Base-by-base conservation (phyloP, 2,329 filamentous ascomycete species). In the Aspergillus pseudotamarii region DNA sequence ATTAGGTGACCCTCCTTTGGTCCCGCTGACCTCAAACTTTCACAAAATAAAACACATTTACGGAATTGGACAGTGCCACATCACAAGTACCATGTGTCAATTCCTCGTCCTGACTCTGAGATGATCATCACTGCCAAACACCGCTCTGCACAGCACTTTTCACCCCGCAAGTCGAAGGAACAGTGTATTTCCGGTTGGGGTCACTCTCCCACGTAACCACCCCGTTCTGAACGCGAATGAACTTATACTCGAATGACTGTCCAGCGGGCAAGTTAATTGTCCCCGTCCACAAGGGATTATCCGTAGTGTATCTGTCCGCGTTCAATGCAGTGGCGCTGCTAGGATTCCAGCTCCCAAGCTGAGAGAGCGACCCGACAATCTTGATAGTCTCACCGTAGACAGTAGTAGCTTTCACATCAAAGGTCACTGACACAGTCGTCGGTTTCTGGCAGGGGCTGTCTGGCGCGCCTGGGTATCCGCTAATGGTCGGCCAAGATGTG, bases 181-280 rank as follows among this genome's bases (percentile, higher is more conserved):
- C 78, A 5, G 75, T 79, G 63, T 78, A 81, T 14, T 64, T 69
- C 43, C 77, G 75, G 65, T 83, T 81, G 1, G 79, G 75, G 64
- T 89, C 88, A 51, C 78, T 80, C 79, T 92, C 90, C 89, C 90
- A 92, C 8, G 76, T 80, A 12, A 90, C 76, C 0, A 78, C 78
- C 1, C 87, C 85, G 69, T 86, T 83, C 63, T 81, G 81, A 48
- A 89, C 81, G 30, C 85, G 84, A 68, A 92, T 85, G 71, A 87
- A 93, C 80, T 92, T 92, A 76, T 91, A 92, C 78, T 87, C 72
- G 55, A 92, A 80, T 8, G 75, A 78, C 62, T 81, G 79, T 1
- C 88, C 89, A 0, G 85, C 81, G 1, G 80, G 75, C 14, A 93
- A 77, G 2, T 76, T 79, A 36, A 91, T 72, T 0, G 84, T 85